Evolutionary conservation across 1,284 basidiomycete species (phyloP).

Genomic region (Moesziomyces antarcticus): DNA sequence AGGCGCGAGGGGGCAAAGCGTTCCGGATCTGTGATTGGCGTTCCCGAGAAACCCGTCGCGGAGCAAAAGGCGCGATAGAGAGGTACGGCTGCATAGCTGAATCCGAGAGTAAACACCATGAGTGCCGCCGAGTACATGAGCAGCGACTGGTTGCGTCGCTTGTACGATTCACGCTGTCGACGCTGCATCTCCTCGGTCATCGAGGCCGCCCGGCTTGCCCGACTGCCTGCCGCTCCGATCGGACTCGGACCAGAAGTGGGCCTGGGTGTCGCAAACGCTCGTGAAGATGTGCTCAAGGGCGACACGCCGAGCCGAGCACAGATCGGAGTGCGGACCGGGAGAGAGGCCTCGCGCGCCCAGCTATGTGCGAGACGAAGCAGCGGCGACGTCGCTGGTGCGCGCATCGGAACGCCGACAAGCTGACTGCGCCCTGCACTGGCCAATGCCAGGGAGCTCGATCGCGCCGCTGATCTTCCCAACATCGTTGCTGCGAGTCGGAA

Average conservation of each 20-base stretch:
- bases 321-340: not conserved
- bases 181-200: slow-evolving; percentile 37
- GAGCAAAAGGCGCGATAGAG: slow-evolving; percentile 97
- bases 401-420: slow-evolving; percentile 9
- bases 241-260: slow-evolving; percentile 1
- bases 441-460: slow-evolving; percentile 1
- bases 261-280: slow-evolving; percentile 2
- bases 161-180: slow-evolving; percentile 43
- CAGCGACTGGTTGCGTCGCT: slow-evolving; percentile 74
- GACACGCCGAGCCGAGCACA: slow-evolving; percentile 5
- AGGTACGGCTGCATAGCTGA: slow-evolving; percentile 95
- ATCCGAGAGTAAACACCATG: slow-evolving; percentile 83
- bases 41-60: slow-evolving; percentile 95
- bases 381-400: slow-evolving; percentile 22
- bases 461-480: slow-evolving; percentile 5
- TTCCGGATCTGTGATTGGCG: slow-evolving; percentile 77
- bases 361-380: slow-evolving; percentile 38
- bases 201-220: slow-evolving; percentile 3
- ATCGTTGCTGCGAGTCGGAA: not conserved
- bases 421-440: not conserved
- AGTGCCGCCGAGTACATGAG: slow-evolving; percentile 83
- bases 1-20: slow-evolving; percentile 54
- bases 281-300: slow-evolving; percentile 19
- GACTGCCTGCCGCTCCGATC: no score
- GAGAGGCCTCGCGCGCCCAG: slow-evolving; percentile 34